These are phyloP conservation scores for Macadamia tetraphylla DNA, from an alignment of 164 flowering plant species.

Conservation along the genomic window DNA sequence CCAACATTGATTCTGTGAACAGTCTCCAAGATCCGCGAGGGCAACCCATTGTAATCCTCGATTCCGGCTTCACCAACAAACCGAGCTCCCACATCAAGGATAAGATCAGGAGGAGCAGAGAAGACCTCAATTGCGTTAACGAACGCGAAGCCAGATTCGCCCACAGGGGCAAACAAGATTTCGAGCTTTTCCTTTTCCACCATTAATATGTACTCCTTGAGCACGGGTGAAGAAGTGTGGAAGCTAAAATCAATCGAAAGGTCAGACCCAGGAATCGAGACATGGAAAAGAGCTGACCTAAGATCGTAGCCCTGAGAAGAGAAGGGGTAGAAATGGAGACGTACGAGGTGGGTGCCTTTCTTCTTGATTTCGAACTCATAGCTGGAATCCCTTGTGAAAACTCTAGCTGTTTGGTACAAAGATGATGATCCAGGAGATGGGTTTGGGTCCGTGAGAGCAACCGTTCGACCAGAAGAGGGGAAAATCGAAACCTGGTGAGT, in stretches of 20 bases:
- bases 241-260: conserved; percentile 14
- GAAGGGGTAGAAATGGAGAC: conserved; percentile 25
- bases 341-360: conserved; percentile 16
- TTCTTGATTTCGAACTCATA: conserved; percentile 10
- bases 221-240: conserved; percentile 3
- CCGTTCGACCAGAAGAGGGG: conserved; percentile 1
- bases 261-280: conserved; percentile 9
- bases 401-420: conserved; percentile 18
- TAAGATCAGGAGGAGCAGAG: conserved; percentile 57
- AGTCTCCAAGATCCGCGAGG: conserved; percentile 43
- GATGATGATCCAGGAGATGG: conserved; percentile 7
- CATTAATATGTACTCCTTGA: conserved; percentile 53
- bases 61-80: conserved; percentile 21
- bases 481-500: conserved; percentile 1
- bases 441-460: conserved; percentile 4
- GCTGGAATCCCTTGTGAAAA: conserved; percentile 8
- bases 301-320: conserved; percentile 11
- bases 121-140: conserved; percentile 77
- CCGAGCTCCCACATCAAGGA: conserved; percentile 33
- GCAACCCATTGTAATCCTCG: conserved; percentile 27
- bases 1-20: conserved; percentile 75
- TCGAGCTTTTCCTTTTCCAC: conserved; percentile 28
- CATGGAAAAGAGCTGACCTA: conserved; percentile 12
- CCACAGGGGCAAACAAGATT: conserved; percentile 35
- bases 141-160: conserved; percentile 37